A percentile compares a stretch with the other conserved stretches of the same genome.
Conservation (phyloP, 805 yeast genomes). For the Metschnikowia anglica region DNA sequence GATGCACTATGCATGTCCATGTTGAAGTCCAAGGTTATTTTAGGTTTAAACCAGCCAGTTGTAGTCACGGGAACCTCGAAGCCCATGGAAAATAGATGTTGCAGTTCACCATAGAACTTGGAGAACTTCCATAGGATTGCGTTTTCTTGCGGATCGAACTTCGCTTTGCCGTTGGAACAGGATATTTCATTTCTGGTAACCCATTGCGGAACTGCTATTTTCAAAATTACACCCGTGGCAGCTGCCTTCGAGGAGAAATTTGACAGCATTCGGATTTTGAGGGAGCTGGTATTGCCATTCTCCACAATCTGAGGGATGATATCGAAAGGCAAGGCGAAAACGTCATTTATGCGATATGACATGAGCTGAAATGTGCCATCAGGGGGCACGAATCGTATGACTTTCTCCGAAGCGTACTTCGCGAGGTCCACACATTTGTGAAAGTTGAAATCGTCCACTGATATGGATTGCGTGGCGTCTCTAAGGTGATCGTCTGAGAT, state of each 20-base stretch:
- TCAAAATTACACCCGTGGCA: constrained; percentile 63
- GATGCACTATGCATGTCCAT: constrained; percentile 75
- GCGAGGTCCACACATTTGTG: constrained; percentile 82
- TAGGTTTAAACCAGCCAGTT: constrained; percentile 64
- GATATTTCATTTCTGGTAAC: constrained; percentile 29
- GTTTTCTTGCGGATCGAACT: constrained; percentile 64
- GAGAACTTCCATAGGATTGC: constrained; percentile 67
- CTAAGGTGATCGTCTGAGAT: constrained; percentile 51
- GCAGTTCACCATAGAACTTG: constrained; percentile 66
- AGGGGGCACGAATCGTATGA: constrained; percentile 78
- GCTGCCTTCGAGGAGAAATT: constrained; percentile 54
- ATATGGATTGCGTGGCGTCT: constrained; percentile 36
- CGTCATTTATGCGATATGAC: constrained; percentile 54
- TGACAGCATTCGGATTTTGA: constrained; percentile 62
- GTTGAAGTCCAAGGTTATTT: constrained; percentile 66
- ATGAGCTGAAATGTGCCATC: constrained; percentile 84
- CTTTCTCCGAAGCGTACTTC: constrained; percentile 61
- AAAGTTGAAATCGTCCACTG: constrained; percentile 75
- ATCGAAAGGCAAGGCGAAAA: constrained; percentile 68
- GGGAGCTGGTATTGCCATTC: constrained; percentile 49
- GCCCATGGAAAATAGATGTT: constrained; percentile 57
- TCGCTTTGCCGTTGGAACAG: constrained; percentile 63
- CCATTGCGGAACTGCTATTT: constrained; percentile 64
- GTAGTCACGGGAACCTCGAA: constrained; percentile 11
- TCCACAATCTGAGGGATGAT: constrained; percentile 54